These are phyloP conservation scores for Mucor mucedo DNA, from an alignment of 371 early-diverging fungal genomes.

Conservation along the genomic window DNA sequence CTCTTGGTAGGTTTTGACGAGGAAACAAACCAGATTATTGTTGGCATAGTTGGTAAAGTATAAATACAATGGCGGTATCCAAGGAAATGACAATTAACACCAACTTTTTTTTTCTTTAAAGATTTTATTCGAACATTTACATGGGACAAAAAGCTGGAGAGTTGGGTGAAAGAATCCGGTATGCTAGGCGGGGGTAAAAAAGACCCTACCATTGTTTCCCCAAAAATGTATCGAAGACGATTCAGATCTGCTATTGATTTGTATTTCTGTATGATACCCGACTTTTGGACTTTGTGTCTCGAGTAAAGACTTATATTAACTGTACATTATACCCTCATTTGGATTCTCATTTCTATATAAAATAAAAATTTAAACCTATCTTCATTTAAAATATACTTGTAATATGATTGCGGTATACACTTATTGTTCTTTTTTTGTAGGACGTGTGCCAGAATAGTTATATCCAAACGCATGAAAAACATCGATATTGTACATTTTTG, in stretches of 20 bases:
- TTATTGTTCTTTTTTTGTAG: no score
- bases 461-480: no score
- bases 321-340: no score
- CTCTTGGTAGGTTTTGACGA: conserved; percentile 91
- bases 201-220: conserved; percentile 93
- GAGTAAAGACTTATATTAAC: no score
- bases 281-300: conserved; percentile 52
- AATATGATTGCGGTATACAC: no score
- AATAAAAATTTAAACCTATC: no score
- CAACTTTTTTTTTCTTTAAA: conserved; percentile 10
- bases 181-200: conserved; percentile 84
- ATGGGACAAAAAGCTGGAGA: conserved; percentile 96
- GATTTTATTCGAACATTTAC: conserved; percentile 96
- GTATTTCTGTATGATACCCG: conserved; percentile 82
- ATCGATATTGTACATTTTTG: no score
- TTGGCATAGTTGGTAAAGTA: conserved; percentile 87
- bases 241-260: conserved; percentile 92
- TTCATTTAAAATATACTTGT: no score
- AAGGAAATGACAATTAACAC: no score
- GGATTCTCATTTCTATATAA: no score
- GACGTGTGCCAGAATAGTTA: no score
- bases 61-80: background rate
- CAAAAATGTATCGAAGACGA: conserved; percentile 89
- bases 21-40: conserved; percentile 78
- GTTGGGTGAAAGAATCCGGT: conserved; percentile 92